Conservation (phyloP, 2,329 filamentous ascomycete genomes). For the Dichotomopilus funicola region DNA sequence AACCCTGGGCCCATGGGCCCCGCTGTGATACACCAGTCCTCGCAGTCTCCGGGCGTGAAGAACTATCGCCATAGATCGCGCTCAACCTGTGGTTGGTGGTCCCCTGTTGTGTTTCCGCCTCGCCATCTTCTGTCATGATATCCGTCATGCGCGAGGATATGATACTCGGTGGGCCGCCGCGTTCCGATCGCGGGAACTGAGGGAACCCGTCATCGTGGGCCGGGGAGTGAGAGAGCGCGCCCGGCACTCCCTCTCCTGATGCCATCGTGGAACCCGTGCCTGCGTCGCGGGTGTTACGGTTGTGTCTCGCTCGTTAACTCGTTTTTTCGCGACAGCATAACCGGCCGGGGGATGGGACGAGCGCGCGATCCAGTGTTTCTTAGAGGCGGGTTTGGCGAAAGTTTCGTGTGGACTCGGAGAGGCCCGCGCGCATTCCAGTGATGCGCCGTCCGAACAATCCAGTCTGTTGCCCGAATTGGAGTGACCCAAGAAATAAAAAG, state of each 20-base stretch:
- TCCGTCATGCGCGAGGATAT: conserved; percentile 69
- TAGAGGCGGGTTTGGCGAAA: too few relatives aligned
- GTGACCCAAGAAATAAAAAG: neutral
- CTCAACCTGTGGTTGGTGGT: conserved; percentile 32
- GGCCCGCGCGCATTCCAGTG: conserved; percentile 17
- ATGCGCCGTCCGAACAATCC: neutral
- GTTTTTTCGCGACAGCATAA: conserved; percentile 8
- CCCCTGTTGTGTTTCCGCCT: conserved; percentile 31
- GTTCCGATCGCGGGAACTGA: conserved; percentile 36
- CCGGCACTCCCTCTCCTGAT: conserved; percentile 30
- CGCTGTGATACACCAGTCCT: conserved; percentile 47
- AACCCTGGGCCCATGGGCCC: conserved; percentile 47
- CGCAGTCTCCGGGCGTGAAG: conserved; percentile 49
- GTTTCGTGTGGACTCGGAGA: conserved; percentile 1
- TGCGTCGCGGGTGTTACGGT: neutral
- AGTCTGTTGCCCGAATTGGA: neutral
- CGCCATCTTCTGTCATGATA: conserved; percentile 52
- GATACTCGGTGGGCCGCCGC: conserved; percentile 51
- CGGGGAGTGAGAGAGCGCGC: conserved; percentile 31
- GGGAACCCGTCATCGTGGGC: conserved; percentile 35
- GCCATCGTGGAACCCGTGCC: conserved; percentile 14
- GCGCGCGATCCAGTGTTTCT: too few relatives aligned
- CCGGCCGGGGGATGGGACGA: neutral
- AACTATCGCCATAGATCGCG: conserved; percentile 35
- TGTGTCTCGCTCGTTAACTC: conserved; percentile 6